Evolutionary conservation across 148 eudicot species (phyloP), one percentile per base, ranked within the genome.

Genomic region (Silene uniflora): DNA sequence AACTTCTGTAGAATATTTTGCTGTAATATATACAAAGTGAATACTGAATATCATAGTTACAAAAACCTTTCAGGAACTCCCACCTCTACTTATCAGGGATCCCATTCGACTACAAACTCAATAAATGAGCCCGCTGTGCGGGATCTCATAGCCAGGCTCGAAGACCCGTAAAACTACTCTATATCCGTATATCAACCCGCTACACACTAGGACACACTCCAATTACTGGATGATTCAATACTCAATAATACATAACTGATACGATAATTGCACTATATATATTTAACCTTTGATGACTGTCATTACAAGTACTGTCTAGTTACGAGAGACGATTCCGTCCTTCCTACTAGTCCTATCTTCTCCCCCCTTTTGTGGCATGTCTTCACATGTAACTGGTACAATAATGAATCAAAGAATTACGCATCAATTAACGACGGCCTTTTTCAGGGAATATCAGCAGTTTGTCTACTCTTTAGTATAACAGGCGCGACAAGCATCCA

Each of bases 401-500:
- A 23, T 62, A 62, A 25, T 62, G 67, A 23, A 24, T 62, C 72
- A 68, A 68, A 68, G 52, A 68, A 68, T 68, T 13, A 19, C 10
- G 19, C 47, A 52, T 16, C 47, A 68, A 59, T 29, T 17, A 19
- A 32, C 35, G 35, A 21, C 2, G 10, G 10, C 24, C 32, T 54
- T 75, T 44, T 25, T 71, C 79, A 81, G 75, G 84, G 78, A 21
- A 84, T 24, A 47, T 76, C 85, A 46, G 69, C 84, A 27, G 80
- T 69, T 85, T 86, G 92, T 81, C 88, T 88, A 73, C 69, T 83
- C 85, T 86, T 87, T 83, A 90, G 87, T 79, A 90, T 73, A 18
- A 86, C 85, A 32, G 97, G 97, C 39, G 93, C 84, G 73, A 90
- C 88, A 73, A 90, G 86, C 93, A 89, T 90, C 97, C 97, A 92